Evolutionary conservation across 768 basidiomycete genomes (phyloP).

Genomic region (Tulasnella sp.): DNA sequence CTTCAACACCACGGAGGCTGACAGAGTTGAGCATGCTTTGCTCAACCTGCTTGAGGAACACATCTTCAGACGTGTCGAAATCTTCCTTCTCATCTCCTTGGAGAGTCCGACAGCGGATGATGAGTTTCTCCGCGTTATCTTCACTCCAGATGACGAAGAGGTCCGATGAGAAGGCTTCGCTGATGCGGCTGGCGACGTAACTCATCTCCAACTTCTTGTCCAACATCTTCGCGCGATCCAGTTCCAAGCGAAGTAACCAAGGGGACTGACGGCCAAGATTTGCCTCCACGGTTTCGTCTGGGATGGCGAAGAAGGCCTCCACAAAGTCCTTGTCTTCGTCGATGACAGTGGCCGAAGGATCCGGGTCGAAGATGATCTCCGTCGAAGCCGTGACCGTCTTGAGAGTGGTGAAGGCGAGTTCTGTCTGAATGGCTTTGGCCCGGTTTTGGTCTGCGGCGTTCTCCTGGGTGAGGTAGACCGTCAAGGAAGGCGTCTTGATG

Average conservation of each 20-base stretch:
- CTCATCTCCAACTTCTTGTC: constrained; percentile 95
- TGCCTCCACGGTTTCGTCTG: constrained; percentile 90
- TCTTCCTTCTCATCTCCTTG: constrained; percentile 83
- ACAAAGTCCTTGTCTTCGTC: constrained; percentile 95
- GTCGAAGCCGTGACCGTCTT: constrained; percentile 92
- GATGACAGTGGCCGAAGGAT: constrained; percentile 86
- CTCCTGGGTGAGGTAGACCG: constrained; percentile 77
- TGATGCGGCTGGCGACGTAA: constrained; percentile 88
- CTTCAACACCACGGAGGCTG: constrained; percentile 86
- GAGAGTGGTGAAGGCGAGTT: constrained; percentile 88
- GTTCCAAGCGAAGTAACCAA: constrained; percentile 91
- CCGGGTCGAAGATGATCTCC: constrained; percentile 97
- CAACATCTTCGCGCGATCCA: constrained; percentile 96
- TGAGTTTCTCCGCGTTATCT: constrained; percentile 95
- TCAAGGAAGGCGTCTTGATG: constrained; percentile 97
- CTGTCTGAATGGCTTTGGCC: constrained; percentile 88
- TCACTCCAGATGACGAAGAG: constrained; percentile 98
- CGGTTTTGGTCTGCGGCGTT: constrained; percentile 55
- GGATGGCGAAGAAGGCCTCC: constrained; percentile 98
- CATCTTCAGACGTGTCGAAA: constrained; percentile 72
- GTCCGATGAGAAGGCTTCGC: constrained; percentile 91
- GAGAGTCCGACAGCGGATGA: constrained; percentile 92
- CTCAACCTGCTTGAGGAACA: constrained; percentile 93
- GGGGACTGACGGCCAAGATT: constrained; percentile 91
- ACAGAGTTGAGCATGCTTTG: constrained; percentile 95